Base-by-base conservation (phyloP, 805 yeast genomes). In the Candida chilensis region DNA sequence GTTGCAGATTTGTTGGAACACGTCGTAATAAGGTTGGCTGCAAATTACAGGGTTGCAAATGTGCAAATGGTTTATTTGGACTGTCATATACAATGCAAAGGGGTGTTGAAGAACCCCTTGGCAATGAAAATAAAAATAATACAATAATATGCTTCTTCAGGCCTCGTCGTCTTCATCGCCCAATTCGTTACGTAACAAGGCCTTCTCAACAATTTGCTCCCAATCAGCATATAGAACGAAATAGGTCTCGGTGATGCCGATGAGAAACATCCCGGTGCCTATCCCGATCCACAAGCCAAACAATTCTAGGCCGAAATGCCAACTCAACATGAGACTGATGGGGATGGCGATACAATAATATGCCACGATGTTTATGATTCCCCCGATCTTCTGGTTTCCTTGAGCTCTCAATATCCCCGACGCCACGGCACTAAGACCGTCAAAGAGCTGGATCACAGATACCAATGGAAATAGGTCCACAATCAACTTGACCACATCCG, bases 301-400 rank as follows among this genome's bases (percentile, higher is more conserved):
- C 15, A 83, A 52, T 27, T 68, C 63, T 38, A 69, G 45, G 15
- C 62, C 61, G 11, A 54, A 52, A 6, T 50, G 44, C 41, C 72
- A 72, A 10, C 84, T 74, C n/a, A 82, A 54, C 12, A 67, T 41
- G 18, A 75, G 55, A 0, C 85, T 81, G 21, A 77, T 39, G 0
- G 94, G 94, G 24, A 82, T 59, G 1, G 85, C 88, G 37, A 80
- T 54, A 3, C 67, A 63, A 49, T 84, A 84, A 52, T 84, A 84
- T 0, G 78, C 70, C n/a, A 79, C 45, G 27, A 84, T 59, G 42
- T 82, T 84, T 30, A 83, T 58, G 9, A 70, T 39, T 0, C 90
- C 85, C 3, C 94, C 94, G 27, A 80, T 63, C 29, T 65, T 68
- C 48, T 84, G 94, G 27, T 76, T 57, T 0, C 90, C 94, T 48